Conservation (phyloP, 2,329 filamentous ascomycete species). For the Tolypocladium inflatum region DNA sequence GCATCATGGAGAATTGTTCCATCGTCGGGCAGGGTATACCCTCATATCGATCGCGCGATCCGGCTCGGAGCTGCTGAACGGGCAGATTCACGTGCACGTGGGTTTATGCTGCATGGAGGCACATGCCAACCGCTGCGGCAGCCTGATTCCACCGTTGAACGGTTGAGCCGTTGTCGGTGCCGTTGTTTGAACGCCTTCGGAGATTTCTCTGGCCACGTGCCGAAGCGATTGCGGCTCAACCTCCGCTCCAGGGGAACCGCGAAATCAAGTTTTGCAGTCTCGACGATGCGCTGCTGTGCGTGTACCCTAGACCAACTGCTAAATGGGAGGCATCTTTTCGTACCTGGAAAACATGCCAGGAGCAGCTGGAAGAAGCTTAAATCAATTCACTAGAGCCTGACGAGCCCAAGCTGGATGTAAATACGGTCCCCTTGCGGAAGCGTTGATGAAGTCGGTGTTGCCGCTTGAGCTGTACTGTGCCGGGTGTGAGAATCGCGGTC, state of each 20-base stretch:
- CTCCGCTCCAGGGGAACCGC: too few relatives aligned
- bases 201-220: too few relatives aligned
- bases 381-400: too few relatives aligned
- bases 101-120: too few relatives aligned
- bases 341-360: background rate
- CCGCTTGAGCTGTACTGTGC: background rate
- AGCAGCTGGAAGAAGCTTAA: too few relatives aligned
- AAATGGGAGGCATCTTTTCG: background rate
- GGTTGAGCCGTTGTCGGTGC: background rate
- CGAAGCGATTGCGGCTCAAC: too few relatives aligned
- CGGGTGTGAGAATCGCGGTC: background rate
- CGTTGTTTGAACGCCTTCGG: background rate
- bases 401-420: too few relatives aligned
- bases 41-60: background rate
- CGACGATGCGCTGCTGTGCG: too few relatives aligned
- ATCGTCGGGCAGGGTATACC: background rate
- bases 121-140: background rate
- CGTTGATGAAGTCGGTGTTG: background rate
- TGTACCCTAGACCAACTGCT: background rate
- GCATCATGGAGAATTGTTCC: too few relatives aligned
- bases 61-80: background rate
- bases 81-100: too few relatives aligned
- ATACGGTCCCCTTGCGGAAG: background rate
- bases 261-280: too few relatives aligned
- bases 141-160: background rate